A percentile compares a stretch with the other conserved stretches of the same genome.
phyloP scores from a whole-genome alignment of 140 eudicot genomes.

The Ambrosia hybrid region DNA sequence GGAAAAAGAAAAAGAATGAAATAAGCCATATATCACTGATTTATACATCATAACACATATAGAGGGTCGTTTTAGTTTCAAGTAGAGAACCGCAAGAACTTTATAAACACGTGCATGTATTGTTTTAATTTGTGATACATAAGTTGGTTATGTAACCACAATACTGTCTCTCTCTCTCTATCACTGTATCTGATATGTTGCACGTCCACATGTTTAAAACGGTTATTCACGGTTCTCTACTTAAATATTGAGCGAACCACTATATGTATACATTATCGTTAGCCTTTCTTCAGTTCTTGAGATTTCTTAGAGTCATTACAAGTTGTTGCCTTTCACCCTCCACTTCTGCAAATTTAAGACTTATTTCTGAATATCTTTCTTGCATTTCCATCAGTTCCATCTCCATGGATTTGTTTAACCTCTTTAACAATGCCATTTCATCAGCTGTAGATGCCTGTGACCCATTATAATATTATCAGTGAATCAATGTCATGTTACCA shows the following conservation, averaged over 20 bases:
- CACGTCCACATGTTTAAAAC: background rate
- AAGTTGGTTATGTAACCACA: background rate
- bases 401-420: conserved; percentile 68
- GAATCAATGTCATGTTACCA: background rate
- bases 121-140: background rate
- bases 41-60: conserved; percentile 22
- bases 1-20: background rate
- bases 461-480: conserved; percentile 1
- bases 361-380: conserved; percentile 90
- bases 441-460: conserved; percentile 36
- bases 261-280: background rate
- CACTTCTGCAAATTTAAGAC: conserved; percentile 98
- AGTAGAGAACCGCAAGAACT: background rate
- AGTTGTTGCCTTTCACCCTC: conserved; percentile 96
- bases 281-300: conserved; percentile 61
- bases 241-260: background rate
- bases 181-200: background rate
- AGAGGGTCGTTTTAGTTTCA: background rate
- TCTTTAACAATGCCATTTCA: conserved; percentile 58
- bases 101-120: background rate
- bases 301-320: conserved; percentile 72
- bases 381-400: conserved; percentile 88
- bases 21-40: conserved; percentile 28
- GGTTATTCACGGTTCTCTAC: background rate
- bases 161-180: background rate